phyloP scores from a whole-genome alignment of 2,329 filamentous ascomycete species.

The Verticillium longisporum region DNA sequence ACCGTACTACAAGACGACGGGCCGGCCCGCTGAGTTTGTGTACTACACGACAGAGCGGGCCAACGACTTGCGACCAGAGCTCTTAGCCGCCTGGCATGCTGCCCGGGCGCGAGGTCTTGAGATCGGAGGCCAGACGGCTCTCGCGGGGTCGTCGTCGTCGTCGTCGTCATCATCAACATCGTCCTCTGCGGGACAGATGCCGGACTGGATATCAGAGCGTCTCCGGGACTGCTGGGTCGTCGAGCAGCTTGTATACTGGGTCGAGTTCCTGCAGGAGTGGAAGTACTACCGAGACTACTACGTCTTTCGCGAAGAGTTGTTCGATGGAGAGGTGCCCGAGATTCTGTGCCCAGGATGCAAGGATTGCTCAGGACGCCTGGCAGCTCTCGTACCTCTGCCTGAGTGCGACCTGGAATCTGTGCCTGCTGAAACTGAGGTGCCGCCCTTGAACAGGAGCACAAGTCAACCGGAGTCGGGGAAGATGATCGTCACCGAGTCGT shows the following conservation, averaged over 20 bases:
- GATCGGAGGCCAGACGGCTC: neutral
- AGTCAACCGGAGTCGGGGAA: neutral
- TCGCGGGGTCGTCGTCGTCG: too few species aligned
- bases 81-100: constrained; percentile 1
- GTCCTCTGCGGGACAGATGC: neutral
- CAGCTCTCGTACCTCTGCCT: neutral
- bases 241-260: constrained; percentile 13
- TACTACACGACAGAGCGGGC: constrained; percentile 10
- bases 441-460: neutral
- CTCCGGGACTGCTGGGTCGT: constrained; percentile 13
- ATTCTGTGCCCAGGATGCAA: constrained; percentile 8
- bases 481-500: neutral
- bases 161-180: too few species aligned
- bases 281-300: constrained; percentile 13
- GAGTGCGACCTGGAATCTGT: neutral
- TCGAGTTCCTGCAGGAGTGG: constrained; percentile 12
- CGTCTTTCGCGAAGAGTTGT: constrained; percentile 10
- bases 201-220: constrained; percentile 7
- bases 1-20: constrained; percentile 12
- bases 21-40: constrained; percentile 8
- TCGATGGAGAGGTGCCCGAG: constrained; percentile 7
- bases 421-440: neutral
- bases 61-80: constrained; percentile 8
- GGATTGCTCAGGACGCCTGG: neutral
- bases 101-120: neutral